Percentiles rank a stretch among this genome's conserved stretches.
Conservation (phyloP, 2,329 filamentous ascomycete species). For the Cercospora brassicicola region DNA sequence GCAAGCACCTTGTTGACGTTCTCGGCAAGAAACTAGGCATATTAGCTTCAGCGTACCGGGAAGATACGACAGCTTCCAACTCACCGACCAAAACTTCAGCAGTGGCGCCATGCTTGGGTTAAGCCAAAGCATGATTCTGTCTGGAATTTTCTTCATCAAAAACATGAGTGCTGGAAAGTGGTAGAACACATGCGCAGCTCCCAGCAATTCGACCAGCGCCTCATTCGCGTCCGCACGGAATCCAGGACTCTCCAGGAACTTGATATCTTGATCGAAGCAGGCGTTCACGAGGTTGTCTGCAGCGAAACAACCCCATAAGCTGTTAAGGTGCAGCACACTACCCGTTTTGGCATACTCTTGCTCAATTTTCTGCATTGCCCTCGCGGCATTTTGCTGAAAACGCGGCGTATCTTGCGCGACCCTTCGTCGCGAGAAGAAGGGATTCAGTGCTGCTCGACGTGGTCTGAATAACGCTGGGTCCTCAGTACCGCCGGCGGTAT, state of each 20-base stretch:
- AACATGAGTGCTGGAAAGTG: conserved; percentile 1
- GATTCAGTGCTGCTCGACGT: conserved; percentile 45
- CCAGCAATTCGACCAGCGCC: conserved; percentile 3
- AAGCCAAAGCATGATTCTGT: conserved; percentile 1
- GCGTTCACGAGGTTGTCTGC: conserved; percentile 17
- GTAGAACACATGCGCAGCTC: conserved; percentile 4
- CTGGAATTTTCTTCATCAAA: conserved; percentile 1
- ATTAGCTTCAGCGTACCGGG: background rate
- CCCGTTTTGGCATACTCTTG: conserved; percentile 11
- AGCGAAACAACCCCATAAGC: conserved; percentile 19
- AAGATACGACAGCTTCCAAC: background rate
- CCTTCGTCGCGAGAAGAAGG: conserved; percentile 45
- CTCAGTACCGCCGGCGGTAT: background rate
- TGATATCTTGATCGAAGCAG: conserved; percentile 13
- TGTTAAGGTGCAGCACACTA: conserved; percentile 9
- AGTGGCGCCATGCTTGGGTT: conserved; percentile 7
- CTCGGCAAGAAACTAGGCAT: background rate
- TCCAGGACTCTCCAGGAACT: conserved; percentile 11
- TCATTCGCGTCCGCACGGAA: conserved; percentile 13
- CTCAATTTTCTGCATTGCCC: conserved; percentile 2
- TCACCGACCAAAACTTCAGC: background rate
- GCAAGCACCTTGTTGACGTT: conserved; percentile 1
- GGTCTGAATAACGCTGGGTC: conserved; percentile 38
- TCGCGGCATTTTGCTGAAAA: conserved; percentile 2
- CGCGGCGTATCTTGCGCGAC: conserved; percentile 9